These are phyloP conservation scores for Magnaporthales sp. DNA, from an alignment of 2,329 filamentous ascomycete genomes.

Conservation along the genomic window DNA sequence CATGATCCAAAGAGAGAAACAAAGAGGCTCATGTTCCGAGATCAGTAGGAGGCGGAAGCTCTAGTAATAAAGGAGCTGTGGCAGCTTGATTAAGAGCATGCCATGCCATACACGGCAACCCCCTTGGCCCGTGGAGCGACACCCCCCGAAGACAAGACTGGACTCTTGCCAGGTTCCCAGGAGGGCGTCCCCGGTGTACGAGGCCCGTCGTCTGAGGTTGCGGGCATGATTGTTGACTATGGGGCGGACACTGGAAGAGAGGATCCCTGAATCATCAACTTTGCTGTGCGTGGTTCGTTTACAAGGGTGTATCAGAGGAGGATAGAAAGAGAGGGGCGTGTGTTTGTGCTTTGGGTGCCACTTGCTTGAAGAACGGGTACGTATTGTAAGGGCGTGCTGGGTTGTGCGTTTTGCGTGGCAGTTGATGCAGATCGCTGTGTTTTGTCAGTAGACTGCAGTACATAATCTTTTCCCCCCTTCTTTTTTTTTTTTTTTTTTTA, in stretches of 20 bases:
- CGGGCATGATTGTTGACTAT: background rate
- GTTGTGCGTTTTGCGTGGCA: background rate
- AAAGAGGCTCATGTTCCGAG: background rate
- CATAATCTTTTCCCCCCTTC: background rate
- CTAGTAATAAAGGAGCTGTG: conserved; percentile 2
- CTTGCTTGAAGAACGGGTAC: background rate
- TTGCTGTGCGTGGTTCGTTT: background rate
- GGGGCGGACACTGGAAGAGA: background rate
- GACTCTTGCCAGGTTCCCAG: background rate
- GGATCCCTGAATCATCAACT: background rate
- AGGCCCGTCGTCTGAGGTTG: background rate
- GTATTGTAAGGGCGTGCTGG: background rate
- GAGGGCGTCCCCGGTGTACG: background rate
- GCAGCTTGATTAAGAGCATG: conserved; percentile 3
- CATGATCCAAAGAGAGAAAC: conserved; percentile 1
- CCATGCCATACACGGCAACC: background rate
- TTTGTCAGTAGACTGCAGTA: background rate
- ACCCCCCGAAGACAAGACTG: background rate
- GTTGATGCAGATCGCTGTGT: background rate
- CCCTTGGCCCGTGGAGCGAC: background rate
- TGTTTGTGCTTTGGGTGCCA: background rate
- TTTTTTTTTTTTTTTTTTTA: background rate
- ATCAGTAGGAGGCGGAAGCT: background rate
- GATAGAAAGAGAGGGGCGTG: background rate
- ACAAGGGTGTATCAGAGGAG: background rate